Conservation (phyloP, 2,329 filamentous ascomycete genomes). For the Lachnellula occidentalis region DNA sequence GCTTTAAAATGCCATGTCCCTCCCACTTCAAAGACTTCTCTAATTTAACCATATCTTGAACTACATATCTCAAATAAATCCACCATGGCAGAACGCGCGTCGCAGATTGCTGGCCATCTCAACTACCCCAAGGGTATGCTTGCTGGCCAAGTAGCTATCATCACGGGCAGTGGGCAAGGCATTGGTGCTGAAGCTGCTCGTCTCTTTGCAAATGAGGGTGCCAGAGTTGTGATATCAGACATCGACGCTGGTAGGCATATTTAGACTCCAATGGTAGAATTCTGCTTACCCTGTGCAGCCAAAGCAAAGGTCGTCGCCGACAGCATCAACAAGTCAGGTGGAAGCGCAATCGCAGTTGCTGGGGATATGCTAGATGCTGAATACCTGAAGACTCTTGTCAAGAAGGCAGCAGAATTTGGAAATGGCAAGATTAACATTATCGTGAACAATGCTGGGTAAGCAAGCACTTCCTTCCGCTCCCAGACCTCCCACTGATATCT, state of each 20-base stretch:
- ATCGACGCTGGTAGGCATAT: slow-evolving; percentile 59
- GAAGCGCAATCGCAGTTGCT: slow-evolving; percentile 66
- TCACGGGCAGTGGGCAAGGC: slow-evolving; percentile 81
- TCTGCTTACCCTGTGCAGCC: slow-evolving; percentile 38
- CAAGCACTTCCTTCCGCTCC: neutral
- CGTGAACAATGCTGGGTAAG: slow-evolving; percentile 74
- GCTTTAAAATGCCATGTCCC: neutral
- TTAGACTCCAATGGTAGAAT: slow-evolving; percentile 7
- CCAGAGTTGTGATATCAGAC: slow-evolving; percentile 77
- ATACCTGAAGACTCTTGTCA: slow-evolving; percentile 68
- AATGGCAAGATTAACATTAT: slow-evolving; percentile 85
- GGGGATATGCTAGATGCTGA: slow-evolving; percentile 70
- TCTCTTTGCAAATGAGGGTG: slow-evolving; percentile 82
- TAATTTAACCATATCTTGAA: neutral
- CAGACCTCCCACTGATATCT: neutral
- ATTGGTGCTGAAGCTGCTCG: slow-evolving; percentile 81
- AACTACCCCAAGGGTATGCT: slow-evolving; percentile 79
- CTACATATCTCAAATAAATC: neutral
- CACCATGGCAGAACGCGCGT: slow-evolving; percentile 45
- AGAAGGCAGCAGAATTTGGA: slow-evolving; percentile 73
- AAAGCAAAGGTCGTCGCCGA: slow-evolving; percentile 66
- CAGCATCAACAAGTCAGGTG: slow-evolving; percentile 57
- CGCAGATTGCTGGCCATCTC: slow-evolving; percentile 71
- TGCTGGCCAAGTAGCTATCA: slow-evolving; percentile 75
- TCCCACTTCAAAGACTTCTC: neutral